phyloP scores from a whole-genome alignment of 805 yeast species.

The Isabelozyma rhagii region DNA sequence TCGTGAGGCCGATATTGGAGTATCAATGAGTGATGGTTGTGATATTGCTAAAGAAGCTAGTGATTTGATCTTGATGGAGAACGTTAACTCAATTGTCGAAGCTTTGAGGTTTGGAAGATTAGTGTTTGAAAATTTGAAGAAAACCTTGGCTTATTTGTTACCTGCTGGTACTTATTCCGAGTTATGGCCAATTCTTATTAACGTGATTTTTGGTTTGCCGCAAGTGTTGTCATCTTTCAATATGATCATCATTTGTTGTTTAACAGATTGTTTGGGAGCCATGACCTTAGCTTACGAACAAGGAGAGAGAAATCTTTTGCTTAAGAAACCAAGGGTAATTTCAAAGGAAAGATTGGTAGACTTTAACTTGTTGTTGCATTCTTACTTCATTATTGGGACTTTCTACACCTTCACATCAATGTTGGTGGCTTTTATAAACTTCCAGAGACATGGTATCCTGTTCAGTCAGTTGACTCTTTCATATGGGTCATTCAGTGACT shows the following conservation, averaged over 20 bases:
- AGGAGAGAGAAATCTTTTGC: constrained; percentile 40
- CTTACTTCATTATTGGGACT: constrained; percentile 43
- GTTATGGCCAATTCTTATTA: constrained; percentile 48
- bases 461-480: constrained; percentile 32
- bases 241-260: constrained; percentile 50
- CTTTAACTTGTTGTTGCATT: constrained; percentile 35
- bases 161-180: constrained; percentile 55
- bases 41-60: constrained; percentile 39
- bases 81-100: constrained; percentile 20
- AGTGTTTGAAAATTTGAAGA: constrained; percentile 48
- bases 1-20: constrained; percentile 33
- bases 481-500: constrained; percentile 27
- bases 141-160: constrained; percentile 44
- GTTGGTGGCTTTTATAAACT: constrained; percentile 36
- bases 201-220: constrained; percentile 48
- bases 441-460: constrained; percentile 30
- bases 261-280: constrained; percentile 47
- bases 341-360: constrained; percentile 42
- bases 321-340: constrained; percentile 39
- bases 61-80: constrained; percentile 26
- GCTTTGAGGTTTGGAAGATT: constrained; percentile 43
- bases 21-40: constrained; percentile 19
- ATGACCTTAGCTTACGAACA: constrained; percentile 43
- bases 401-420: constrained; percentile 39
- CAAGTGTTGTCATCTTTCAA: constrained; percentile 46